Base-by-base conservation (phyloP, 164 flowering plant genomes). In the Cinnamomum micranthum region DNA sequence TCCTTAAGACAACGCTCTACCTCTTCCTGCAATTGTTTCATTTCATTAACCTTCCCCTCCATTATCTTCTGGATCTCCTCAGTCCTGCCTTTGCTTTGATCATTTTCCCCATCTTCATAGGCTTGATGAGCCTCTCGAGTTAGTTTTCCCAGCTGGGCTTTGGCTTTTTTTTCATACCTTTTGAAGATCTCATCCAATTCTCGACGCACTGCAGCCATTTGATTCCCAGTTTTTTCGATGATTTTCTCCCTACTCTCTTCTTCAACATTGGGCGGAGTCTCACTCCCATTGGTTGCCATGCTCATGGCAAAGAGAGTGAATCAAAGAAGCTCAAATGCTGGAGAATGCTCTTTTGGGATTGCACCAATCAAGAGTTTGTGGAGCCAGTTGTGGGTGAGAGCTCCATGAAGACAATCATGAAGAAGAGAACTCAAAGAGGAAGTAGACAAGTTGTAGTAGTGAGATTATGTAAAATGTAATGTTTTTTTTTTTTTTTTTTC, bases 141-240 rank as follows among this genome's bases (percentile, higher is more conserved):
- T n/a, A 22, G 1, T 0, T 22, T 17, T 41, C 55, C 71, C 11
- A 69, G 71, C 20, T 6, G 5, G 6, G 35, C 6, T 31, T 31
- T 31, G 35, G 35, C 35, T 0, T 0, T 0, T 47, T 25, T n/a
- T 69, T 69, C 55, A 3, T 31, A 67, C 12, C 0, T 17, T 31
- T 20, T 31, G 47, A 67, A 67, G 50, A 28, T 2, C 20, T 31
- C 17, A 10, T 0, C 10, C 6, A 66, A 13, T 14, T 31, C 1
- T 28, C 50, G 41, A 31, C 69, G 69, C 20, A 31, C 20, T 12
- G 14, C 28, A 13, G 69, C 47, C 35, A 66, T 66, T 66, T 66
- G 1, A 9, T 0, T 0, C 19, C 0, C 9, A 4, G 14, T 4
- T 12, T 24, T 2, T 6, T 9, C 3, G 4, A 28, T 27, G 20